These are phyloP conservation scores for Mycena metata DNA, from an alignment of 768 basidiomycete species.

Conservation along the genomic window DNA sequence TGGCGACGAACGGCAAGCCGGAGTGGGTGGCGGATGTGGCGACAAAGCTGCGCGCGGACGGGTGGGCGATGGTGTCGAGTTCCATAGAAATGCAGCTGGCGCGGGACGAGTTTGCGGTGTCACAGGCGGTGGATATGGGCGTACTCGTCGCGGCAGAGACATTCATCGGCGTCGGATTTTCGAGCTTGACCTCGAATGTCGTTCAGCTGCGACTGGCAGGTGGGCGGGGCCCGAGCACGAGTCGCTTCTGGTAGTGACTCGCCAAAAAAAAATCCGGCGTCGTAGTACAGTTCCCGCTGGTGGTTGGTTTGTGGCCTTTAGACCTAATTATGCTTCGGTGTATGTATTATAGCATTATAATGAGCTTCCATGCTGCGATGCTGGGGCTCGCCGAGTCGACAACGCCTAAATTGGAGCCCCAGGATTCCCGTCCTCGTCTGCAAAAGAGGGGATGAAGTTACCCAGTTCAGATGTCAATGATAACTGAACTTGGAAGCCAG, in stretches of 20 bases:
- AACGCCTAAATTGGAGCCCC: too few relatives aligned
- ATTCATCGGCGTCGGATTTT: slow-evolving; percentile 31
- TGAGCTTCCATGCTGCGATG: too few relatives aligned
- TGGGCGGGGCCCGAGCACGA: slow-evolving; percentile 6
- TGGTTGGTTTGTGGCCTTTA: too few relatives aligned
- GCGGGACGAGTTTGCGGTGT: slow-evolving; percentile 18
- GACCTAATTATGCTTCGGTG: too few relatives aligned
- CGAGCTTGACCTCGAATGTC: slow-evolving; percentile 30
- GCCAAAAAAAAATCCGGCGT: too few relatives aligned
- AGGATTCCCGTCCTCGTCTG: too few relatives aligned
- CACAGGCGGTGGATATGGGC: slow-evolving; percentile 34
- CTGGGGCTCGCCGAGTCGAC: too few relatives aligned
- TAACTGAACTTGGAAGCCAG: too few relatives aligned
- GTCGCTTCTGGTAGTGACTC: slow-evolving; percentile 26
- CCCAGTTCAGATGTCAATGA: too few relatives aligned
- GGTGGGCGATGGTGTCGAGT: slow-evolving; percentile 8
- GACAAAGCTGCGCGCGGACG: slow-evolving; percentile 6
- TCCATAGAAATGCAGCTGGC: slow-evolving; percentile 21
- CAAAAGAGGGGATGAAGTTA: too few relatives aligned
- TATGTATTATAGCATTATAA: too few relatives aligned
- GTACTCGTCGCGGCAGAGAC: slow-evolving; percentile 23
- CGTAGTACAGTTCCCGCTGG: too few relatives aligned
- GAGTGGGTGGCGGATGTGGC: slow-evolving; percentile 7
- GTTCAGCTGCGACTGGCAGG: slow-evolving; percentile 30
- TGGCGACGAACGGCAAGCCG: slow-evolving; percentile 24